Evolutionary conservation across 768 basidiomycete species (phyloP).

Genomic region (Trametes gibbosa): DNA sequence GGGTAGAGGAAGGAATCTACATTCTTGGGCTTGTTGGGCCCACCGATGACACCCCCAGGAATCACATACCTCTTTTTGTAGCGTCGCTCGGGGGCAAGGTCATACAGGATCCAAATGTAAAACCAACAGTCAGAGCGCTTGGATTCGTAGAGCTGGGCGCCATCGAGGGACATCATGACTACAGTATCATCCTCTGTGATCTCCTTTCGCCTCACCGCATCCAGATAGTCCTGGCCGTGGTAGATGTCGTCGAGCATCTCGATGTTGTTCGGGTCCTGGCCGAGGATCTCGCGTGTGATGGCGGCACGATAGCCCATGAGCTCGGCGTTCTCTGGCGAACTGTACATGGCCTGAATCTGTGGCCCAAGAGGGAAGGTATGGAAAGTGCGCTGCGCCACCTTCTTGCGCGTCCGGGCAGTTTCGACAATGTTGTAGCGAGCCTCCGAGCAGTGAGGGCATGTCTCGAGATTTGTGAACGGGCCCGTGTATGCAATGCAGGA

Average conservation of each 20-base stretch:
- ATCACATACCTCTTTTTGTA: constrained; percentile 31
- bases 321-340: constrained; percentile 20
- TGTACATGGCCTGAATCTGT: constrained; percentile 39
- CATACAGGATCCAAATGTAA: constrained; percentile 28
- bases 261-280: not conserved
- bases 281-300: not conserved
- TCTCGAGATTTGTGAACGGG: not conserved
- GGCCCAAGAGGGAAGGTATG: constrained; percentile 40
- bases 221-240: not conserved
- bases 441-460: not conserved
- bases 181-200: constrained; percentile 20
- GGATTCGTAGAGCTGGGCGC: constrained; percentile 26
- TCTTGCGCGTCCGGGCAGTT: not conserved
- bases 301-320: constrained; percentile 30
- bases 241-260: not conserved
- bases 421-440: not conserved
- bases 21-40: constrained; percentile 33
- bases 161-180: constrained; percentile 25
- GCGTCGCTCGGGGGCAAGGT: constrained; percentile 22
- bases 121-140: constrained; percentile 35
- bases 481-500: not conserved
- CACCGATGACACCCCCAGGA: constrained; percentile 28
- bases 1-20: constrained; percentile 34
- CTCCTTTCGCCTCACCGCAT: not conserved
- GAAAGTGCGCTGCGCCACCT: constrained; percentile 33